A percentile compares a stretch with the other conserved stretches of the same genome.
Conservation (phyloP, 2,329 filamentous ascomycete genomes). For the Calonectria henricotiae region DNA sequence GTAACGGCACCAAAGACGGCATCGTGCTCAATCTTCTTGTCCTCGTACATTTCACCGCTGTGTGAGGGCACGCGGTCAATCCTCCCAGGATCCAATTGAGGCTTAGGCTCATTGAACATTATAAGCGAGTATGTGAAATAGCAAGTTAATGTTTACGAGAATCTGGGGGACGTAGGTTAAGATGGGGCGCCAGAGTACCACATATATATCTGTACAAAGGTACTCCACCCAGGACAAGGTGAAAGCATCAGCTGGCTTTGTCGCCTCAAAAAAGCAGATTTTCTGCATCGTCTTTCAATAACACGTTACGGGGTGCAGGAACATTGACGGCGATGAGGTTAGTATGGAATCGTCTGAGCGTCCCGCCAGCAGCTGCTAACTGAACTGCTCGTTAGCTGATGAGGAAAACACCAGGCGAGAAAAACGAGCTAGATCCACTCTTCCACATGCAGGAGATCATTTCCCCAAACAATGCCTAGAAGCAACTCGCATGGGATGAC, state of each 20-base stretch:
- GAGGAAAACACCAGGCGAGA: background rate
- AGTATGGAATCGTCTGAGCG: background rate
- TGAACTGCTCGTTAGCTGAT: background rate
- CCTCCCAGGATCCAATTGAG: background rate
- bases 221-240: slow-evolving; percentile 2
- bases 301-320: background rate
- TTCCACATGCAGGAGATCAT: background rate
- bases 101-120: background rate
- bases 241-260: background rate
- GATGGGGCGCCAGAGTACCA: slow-evolving; percentile 5
- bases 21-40: slow-evolving; percentile 4
- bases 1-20: background rate
- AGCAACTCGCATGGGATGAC: background rate
- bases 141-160: too few relatives aligned
- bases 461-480: background rate
- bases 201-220: background rate
- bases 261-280: slow-evolving; percentile 8
- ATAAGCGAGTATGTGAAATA: background rate
- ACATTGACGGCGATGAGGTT: background rate
- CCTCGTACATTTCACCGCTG: background rate
- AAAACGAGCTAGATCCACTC: background rate
- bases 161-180: background rate
- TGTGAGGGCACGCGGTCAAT: background rate
- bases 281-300: slow-evolving; percentile 5
- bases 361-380: background rate